phyloP scores from a whole-genome alignment of 2,329 filamentous ascomycete species.

The Chaetomiaceae sp. region DNA sequence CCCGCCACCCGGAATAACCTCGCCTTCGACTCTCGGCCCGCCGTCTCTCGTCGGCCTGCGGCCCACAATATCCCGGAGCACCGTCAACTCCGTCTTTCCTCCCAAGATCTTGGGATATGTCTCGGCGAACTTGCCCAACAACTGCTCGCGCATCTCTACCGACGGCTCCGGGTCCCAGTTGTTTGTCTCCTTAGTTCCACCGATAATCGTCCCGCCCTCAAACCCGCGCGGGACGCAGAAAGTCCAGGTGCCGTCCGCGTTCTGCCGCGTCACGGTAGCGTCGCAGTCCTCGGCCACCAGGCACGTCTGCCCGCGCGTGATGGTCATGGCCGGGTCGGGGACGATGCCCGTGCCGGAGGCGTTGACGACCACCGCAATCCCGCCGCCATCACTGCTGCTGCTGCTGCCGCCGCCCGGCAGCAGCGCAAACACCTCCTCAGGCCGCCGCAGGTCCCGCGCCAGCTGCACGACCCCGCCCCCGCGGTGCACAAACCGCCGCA shows the following conservation, averaged over 20 bases:
- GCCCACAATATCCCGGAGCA: conserved; percentile 28
- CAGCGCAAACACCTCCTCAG: conserved; percentile 34
- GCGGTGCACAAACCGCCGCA: conserved; percentile 35
- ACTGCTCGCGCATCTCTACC: conserved; percentile 36
- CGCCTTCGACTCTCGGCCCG: conserved; percentile 38
- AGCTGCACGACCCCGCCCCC: conserved; percentile 32
- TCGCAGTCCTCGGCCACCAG: conserved; percentile 35
- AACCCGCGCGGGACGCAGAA: conserved; percentile 58
- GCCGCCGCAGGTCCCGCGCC: conserved; percentile 32
- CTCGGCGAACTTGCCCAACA: conserved; percentile 37
- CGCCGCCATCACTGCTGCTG: background rate
- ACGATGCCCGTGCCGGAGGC: conserved; percentile 42
- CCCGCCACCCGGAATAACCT: conserved; percentile 27
- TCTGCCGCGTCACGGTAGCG: conserved; percentile 51
- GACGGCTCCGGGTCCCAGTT: conserved; percentile 49
- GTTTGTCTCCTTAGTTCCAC: conserved; percentile 57
- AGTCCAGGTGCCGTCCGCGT: conserved; percentile 55
- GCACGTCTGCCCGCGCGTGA: conserved; percentile 44
- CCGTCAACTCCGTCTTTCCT: conserved; percentile 19
- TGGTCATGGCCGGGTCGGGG: conserved; percentile 36
- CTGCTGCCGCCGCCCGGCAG: conserved; percentile 24
- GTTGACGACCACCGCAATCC: conserved; percentile 36
- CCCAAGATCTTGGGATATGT: conserved; percentile 32
- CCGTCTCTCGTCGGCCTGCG: conserved; percentile 26
- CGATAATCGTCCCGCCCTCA: conserved; percentile 58